phyloP scores from a whole-genome alignment of 768 basidiomycete species.

The Cystoderma amianthinum region DNA sequence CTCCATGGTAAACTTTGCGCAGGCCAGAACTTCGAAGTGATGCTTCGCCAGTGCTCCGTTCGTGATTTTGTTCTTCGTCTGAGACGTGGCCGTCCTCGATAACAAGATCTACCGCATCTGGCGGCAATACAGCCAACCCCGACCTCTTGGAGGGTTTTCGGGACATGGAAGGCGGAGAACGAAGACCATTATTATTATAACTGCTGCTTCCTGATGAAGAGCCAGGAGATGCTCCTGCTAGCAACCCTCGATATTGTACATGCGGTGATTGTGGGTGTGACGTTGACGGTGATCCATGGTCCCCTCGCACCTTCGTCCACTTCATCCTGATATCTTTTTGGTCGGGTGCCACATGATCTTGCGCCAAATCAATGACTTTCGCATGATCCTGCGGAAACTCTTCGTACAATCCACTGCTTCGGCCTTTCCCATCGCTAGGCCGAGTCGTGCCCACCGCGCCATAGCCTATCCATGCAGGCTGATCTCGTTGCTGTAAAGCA shows the following conservation, averaged over 20 bases:
- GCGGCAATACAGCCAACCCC: constrained; percentile 30
- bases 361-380: constrained; percentile 42
- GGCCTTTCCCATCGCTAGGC: constrained; percentile 10
- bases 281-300: constrained; percentile 7
- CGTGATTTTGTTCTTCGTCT: constrained; percentile 42
- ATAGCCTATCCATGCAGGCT: constrained; percentile 47
- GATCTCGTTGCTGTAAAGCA: constrained; percentile 26
- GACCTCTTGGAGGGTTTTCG: constrained; percentile 19
- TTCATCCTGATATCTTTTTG: constrained; percentile 32
- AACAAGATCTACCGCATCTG: constrained; percentile 87
- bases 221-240: constrained; percentile 7
- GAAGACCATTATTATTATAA: constrained; percentile 12
- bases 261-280: constrained; percentile 17
- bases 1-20: constrained; percentile 47
- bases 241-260: constrained; percentile 3
- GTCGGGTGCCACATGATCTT: constrained; percentile 24
- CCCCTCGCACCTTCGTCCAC: constrained; percentile 30
- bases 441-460: constrained; percentile 40
- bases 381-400: constrained; percentile 9
- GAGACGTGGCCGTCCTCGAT: constrained; percentile 60
- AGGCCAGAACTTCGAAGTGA: constrained; percentile 30
- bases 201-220: constrained; percentile 20
- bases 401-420: constrained; percentile 8
- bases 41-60: constrained; percentile 62
- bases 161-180: constrained; percentile 23